phyloP scores from a whole-genome alignment of 1,284 basidiomycete species.

The Tilletia caries region DNA sequence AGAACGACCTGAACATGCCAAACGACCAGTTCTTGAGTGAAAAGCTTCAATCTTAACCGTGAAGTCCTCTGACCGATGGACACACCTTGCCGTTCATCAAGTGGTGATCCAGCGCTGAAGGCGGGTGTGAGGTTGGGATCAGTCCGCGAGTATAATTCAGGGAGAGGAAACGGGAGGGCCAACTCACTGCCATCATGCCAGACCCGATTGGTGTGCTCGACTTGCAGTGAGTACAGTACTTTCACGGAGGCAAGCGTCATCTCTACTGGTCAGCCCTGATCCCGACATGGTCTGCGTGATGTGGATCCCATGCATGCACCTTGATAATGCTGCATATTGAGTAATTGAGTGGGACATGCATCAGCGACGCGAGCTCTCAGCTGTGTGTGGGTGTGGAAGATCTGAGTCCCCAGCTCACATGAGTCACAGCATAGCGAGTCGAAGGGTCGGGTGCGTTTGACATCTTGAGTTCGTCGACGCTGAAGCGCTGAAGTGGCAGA shows the following conservation, averaged over 20 bases:
- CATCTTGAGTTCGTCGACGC: background rate
- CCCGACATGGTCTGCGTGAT: background rate
- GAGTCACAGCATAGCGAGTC: background rate
- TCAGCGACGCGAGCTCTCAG: background rate
- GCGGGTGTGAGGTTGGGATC: background rate
- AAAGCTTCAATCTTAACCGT: background rate
- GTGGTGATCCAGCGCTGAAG: background rate
- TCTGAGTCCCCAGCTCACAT: background rate
- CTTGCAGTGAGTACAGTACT: background rate
- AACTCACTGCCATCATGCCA: constrained; percentile 5
- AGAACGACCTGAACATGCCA: background rate
- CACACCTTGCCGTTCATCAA: background rate
- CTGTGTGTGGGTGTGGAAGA: no score
- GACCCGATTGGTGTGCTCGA: background rate
- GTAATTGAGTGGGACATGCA: background rate
- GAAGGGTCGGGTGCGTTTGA: background rate
- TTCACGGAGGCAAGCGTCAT: background rate
- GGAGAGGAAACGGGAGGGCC: no score
- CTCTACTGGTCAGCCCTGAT: background rate
- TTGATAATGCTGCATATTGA: background rate
- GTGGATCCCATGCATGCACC: background rate
- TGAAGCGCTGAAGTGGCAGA: background rate
- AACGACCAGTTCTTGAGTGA: background rate
- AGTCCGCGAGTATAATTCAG: background rate
- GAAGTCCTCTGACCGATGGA: background rate